Evolutionary conservation across 306 rosid species (phyloP).

Genomic region (Herpetospermum pedunculosum): DNA sequence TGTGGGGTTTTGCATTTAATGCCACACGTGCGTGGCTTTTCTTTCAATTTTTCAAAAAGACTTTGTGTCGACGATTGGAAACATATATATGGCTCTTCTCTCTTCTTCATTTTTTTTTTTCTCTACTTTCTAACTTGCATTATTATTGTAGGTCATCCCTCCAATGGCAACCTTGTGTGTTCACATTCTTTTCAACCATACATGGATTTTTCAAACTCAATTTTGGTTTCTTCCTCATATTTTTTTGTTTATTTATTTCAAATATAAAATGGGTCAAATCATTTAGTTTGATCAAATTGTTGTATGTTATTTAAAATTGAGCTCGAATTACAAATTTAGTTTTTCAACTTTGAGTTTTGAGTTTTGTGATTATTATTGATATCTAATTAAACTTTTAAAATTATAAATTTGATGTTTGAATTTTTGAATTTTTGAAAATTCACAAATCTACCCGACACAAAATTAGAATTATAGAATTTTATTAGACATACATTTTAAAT

Average conservation of each 20-base stretch:
- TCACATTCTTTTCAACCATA: neutral
- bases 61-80: neutral
- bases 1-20: constrained; percentile 14
- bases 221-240: neutral
- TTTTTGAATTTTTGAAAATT: too few relatives aligned
- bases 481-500: too few relatives aligned
- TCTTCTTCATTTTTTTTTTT: neutral
- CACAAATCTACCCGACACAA: too few relatives aligned
- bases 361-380: too few relatives aligned
- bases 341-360: too few relatives aligned
- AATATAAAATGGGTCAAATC: neutral
- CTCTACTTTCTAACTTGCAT: neutral
- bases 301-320: too few relatives aligned
- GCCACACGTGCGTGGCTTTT: constrained; percentile 28
- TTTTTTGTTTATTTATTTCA: neutral
- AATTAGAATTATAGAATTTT: too few relatives aligned
- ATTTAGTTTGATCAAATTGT: neutral
- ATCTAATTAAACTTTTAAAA: too few relatives aligned
- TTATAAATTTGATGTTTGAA: too few relatives aligned
- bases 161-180: neutral
- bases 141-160: constrained; percentile 3
- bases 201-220: neutral
- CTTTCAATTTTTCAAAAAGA: constrained; percentile 1
- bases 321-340: too few relatives aligned
- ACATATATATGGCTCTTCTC: neutral